Evolutionary conservation across 1,284 basidiomycete species (phyloP), one percentile per base, ranked within the genome.

Genomic region (Moesziomyces parantarcticus): DNA sequence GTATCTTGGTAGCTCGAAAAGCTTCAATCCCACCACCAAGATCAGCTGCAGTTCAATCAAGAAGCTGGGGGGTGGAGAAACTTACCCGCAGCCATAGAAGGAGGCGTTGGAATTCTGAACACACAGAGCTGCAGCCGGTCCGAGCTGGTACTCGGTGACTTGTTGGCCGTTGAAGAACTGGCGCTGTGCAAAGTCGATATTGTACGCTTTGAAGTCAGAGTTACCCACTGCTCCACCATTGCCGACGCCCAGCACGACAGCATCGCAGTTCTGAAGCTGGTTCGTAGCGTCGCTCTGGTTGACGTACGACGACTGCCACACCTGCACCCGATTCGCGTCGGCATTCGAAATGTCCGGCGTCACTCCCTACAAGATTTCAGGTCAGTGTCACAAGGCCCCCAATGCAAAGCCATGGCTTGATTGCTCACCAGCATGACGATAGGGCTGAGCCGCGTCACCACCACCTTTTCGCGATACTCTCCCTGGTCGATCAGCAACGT

Each of bases 1-100:
- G 69, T 72, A 36, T 72, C 69, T 48, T 72, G 64, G 42, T 59
- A 67, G 47, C 58, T 62, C 34, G 44, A 48, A 23, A 72, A 72
- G 2, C 25, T 48, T 6, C 36, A n/a, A 39, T 4, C 36, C 18
- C 36, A 6, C 29, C 11, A 5, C 11, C 29, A 39, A 39, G 14
- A 5, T 39, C 36, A 39, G 36, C 11, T 39, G 2, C 36, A 14
- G 18, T 16, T 5, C 16, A 39, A 5, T 18, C 36, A 39, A 39
- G 18, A 16, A 39, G 36, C n/a, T n/a, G 11, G 7, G 7, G 11
- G 23, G 22, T 5, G 42, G 21, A 10, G 42, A 11, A 4, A 23
- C 42, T 43, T 7, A 34, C 4, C 41, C 39, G 47, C 68, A 72
- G 1, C 50, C 49, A 46, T 72, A 72, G 43, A 72, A 72, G 4